phyloP scores from a whole-genome alignment of 768 basidiomycete species.

The Mycena venus region DNA sequence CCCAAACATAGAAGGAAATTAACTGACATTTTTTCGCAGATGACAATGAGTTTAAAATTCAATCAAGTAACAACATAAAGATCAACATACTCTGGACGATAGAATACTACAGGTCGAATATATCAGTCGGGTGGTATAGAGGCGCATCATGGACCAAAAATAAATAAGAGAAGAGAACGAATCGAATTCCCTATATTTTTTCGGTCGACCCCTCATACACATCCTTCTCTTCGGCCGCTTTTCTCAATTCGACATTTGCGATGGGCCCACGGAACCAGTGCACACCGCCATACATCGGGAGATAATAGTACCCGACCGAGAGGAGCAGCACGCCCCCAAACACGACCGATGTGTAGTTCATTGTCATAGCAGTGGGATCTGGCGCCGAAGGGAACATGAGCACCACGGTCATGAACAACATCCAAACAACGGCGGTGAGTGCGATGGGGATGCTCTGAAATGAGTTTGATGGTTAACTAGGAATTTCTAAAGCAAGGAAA shows the following conservation, averaged over 20 bases:
- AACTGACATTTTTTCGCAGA: too few relatives aligned
- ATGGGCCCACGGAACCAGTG: constrained; percentile 45
- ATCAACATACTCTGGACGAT: too few relatives aligned
- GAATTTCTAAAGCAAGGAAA: not conserved
- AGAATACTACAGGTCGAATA: too few relatives aligned
- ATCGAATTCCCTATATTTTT: not conserved
- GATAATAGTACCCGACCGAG: constrained; percentile 69
- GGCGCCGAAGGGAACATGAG: constrained; percentile 65
- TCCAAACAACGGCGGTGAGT: constrained; percentile 61
- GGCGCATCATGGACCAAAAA: too few relatives aligned
- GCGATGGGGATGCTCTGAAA: constrained; percentile 61
- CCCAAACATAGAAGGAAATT: too few relatives aligned
- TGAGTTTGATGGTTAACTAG: not conserved
- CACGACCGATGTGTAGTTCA: constrained; percentile 75
- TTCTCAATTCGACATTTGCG: constrained; percentile 20
- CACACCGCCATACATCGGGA: constrained; percentile 53
- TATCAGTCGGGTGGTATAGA: too few relatives aligned
- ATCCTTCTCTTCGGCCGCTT: not conserved
- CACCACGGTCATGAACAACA: constrained; percentile 65
- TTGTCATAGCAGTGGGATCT: constrained; percentile 52
- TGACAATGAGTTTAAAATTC: too few relatives aligned
- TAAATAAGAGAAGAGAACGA: too few relatives aligned
- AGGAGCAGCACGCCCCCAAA: constrained; percentile 62
- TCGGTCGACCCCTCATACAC: not conserved
- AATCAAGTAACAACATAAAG: too few relatives aligned